Percentiles rank a stretch among this genome's conserved stretches.
phyloP scores from a whole-genome alignment of 1,284 basidiomycete genomes.

The Bondarzewia mesenterica region DNA sequence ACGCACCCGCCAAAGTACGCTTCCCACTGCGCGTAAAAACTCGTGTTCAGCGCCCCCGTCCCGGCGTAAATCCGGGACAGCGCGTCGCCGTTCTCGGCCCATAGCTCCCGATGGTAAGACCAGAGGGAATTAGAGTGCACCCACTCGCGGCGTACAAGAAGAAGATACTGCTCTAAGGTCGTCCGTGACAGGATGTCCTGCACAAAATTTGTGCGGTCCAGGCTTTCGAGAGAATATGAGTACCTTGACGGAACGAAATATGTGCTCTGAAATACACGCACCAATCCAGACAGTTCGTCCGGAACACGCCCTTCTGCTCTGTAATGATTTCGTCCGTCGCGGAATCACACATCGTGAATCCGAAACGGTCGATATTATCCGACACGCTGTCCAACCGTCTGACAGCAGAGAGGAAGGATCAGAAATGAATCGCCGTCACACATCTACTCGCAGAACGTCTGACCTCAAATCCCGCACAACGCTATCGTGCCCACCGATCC shows the following conservation, averaged over 20 bases:
- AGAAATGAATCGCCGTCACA: conserved; percentile 4
- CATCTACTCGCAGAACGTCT: conserved; percentile 12
- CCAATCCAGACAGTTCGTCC: conserved; percentile 97
- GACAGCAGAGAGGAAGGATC: neutral
- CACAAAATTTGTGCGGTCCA: conserved; percentile 98
- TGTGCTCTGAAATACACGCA: conserved; percentile 26
- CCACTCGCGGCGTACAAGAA: conserved; percentile 68
- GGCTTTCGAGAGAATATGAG: conserved; percentile 33
- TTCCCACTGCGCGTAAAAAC: conserved; percentile 92
- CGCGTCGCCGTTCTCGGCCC: conserved; percentile 95
- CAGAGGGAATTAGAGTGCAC: conserved; percentile 66
- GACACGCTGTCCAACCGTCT: conserved; percentile 55
- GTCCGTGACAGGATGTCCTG: conserved; percentile 86
- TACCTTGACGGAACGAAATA: neutral
- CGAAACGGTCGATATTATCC: conserved; percentile 72
- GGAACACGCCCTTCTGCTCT: conserved; percentile 84
- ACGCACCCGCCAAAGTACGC: conserved; percentile 75
- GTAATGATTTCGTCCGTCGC: conserved; percentile 63
- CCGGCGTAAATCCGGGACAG: conserved; percentile 92
- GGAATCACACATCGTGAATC: conserved; percentile 77
- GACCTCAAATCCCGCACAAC: conserved; percentile 72
- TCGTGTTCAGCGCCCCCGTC: conserved; percentile 94
- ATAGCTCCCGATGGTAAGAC: conserved; percentile 85
- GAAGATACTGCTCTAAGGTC: conserved; percentile 68
- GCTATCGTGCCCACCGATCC: conserved; percentile 83